phyloP scores from a whole-genome alignment of 495 filamentous ascomycete genomes.

The Ascobolus immersus region DNA sequence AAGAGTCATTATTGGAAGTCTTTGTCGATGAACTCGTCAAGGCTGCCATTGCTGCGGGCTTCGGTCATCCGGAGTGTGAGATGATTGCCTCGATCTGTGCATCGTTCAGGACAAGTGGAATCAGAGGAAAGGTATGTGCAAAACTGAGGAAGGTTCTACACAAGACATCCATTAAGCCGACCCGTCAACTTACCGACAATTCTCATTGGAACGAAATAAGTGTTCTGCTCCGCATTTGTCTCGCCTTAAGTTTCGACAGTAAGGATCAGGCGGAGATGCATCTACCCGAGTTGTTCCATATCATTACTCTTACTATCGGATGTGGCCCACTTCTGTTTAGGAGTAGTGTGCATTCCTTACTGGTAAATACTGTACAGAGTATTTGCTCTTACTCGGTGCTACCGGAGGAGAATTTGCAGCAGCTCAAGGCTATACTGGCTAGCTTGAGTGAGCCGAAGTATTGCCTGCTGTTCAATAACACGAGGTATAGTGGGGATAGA shows the following conservation, averaged over 20 bases:
- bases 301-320: constrained; percentile 40
- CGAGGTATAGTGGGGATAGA: constrained; percentile 12
- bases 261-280: constrained; percentile 36
- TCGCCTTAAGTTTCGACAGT: constrained; percentile 38
- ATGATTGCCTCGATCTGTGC: constrained; percentile 32
- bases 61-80: constrained; percentile 31
- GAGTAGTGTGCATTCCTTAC: constrained; percentile 29
- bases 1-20: constrained; percentile 34
- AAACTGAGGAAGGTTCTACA: constrained; percentile 36
- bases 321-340: constrained; percentile 30
- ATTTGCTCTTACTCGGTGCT: constrained; percentile 35
- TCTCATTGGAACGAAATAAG: constrained; percentile 38
- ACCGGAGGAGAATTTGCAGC: constrained; percentile 26
- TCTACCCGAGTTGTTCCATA: constrained; percentile 39
- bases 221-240: constrained; percentile 34
- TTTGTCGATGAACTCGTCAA: constrained; percentile 39
- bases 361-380: constrained; percentile 38
- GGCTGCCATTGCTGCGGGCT: constrained; percentile 27
- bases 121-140: constrained; percentile 34
- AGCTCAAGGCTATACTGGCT: constrained; percentile 27
- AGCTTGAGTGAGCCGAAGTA: constrained; percentile 28
- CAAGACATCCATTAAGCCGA: constrained; percentile 34
- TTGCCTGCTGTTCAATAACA: constrained; percentile 16
- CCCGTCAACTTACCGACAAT: constrained; percentile 33
- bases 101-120: constrained; percentile 33